These are phyloP conservation scores for Ophiostoma pallidulum DNA, from an alignment of 2,329 filamentous ascomycete genomes.

Conservation along the genomic window DNA sequence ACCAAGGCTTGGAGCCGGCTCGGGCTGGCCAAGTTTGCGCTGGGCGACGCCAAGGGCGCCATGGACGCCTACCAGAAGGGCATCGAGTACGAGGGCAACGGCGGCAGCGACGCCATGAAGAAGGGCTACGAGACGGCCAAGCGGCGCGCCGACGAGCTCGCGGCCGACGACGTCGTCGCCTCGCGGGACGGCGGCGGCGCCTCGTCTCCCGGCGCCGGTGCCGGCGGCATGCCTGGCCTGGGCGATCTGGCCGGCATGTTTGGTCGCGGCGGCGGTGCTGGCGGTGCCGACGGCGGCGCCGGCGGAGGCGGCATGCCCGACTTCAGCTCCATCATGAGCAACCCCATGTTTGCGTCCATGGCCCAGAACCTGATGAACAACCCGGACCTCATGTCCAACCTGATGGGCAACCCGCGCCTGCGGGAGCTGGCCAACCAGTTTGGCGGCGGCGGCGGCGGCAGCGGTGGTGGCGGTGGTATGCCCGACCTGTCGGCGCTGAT, in stretches of 20 bases:
- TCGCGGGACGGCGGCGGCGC: constrained; percentile 22
- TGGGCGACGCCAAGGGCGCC: constrained; percentile 80
- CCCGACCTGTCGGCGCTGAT: constrained; percentile 79
- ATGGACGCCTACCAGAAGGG: constrained; percentile 93
- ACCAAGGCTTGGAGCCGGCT: constrained; percentile 96
- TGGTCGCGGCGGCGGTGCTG: constrained; percentile 46
- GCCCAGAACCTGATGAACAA: constrained; percentile 97
- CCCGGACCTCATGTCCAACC: constrained; percentile 78
- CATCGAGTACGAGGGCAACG: constrained; percentile 88
- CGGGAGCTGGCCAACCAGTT: constrained; percentile 81
- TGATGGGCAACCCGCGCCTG: constrained; percentile 90
- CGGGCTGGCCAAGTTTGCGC: constrained; percentile 81
- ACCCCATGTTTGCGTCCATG: constrained; percentile 97
- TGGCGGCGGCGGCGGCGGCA: constrained; percentile 40
- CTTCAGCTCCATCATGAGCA: constrained; percentile 79
- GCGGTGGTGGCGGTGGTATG: constrained; percentile 47
- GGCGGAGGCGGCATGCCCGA: constrained; percentile 79
- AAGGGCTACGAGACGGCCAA: constrained; percentile 93
- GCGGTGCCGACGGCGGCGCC: constrained; percentile 47
- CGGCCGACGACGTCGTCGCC: constrained; percentile 35
- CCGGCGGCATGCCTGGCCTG: constrained; percentile 62
- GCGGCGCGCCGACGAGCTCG: constrained; percentile 72
- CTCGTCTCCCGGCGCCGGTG: constrained; percentile 7
- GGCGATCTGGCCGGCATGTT: constrained; percentile 63
- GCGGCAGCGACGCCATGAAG: constrained; percentile 94